Evolutionary conservation across 2,329 filamentous ascomycete species (phyloP), one percentile per base, ranked within the genome.

Genomic region (Alternaria sp.): DNA sequence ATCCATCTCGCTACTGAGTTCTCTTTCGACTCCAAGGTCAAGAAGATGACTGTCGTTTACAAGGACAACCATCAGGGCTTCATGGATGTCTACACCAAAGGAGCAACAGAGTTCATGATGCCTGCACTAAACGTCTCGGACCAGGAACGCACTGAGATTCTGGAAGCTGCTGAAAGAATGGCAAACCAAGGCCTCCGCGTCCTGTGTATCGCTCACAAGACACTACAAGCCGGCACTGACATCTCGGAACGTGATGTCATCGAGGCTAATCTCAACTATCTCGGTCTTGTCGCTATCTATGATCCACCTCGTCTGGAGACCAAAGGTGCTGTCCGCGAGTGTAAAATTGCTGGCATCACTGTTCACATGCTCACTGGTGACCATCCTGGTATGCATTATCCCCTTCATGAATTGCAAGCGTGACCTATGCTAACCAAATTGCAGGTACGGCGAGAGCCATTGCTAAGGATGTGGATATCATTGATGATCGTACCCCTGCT

Each of bases 221-320:
- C 63, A 18, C 63, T 78, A 7, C 65, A 69, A 7, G 42, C 68
- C 14, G 71, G 66, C 24, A 58, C 71, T 8, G 68, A 77, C 36
- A 66, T 78, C n/a, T 64, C 64, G 38, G 70, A 75, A 41, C 90
- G 93, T 6, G 79, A 82, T 6, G 79, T 84, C 5, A 85, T 94
- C 14, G 93, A 96, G 74, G 81, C 82, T 36, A 83, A 87, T 30
- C 86, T 97, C 32, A 85, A 84, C 3, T 91, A 96, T 62, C 86
- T 92, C 14, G 94, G 93, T n/a, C 85, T 97, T 9, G 89, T 91
- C 49, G 93, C 92, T 57, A 90, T 96, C 64, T 94, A 95, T 74
- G 93, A 96, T 68, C 93, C 93, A 4, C 93, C 92, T 56, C 91
- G 93, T 2, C 87, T 88, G 2, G 93, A 96, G 79, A 93, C 93